Conservation (phyloP, 768 basidiomycete genomes). For the Cystofilobasidium bisporidii region DNA sequence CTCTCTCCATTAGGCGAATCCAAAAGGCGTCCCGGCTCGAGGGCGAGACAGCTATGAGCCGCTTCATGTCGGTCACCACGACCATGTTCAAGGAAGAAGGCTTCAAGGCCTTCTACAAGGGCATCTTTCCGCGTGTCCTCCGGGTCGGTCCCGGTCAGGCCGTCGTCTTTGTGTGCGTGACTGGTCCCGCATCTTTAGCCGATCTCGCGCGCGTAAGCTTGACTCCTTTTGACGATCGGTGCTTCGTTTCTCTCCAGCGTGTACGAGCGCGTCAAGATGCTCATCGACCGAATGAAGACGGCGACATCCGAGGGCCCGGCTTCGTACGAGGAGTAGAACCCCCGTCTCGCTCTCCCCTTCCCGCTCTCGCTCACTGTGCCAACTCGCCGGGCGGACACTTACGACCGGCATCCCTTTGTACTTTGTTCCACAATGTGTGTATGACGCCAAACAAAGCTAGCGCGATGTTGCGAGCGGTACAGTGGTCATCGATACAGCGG, state of each 20-base stretch:
- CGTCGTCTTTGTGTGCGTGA: conserved; percentile 71
- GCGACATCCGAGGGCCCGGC: neutral
- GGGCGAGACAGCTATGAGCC: conserved; percentile 66
- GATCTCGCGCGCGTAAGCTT: neutral
- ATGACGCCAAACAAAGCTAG: too few species aligned
- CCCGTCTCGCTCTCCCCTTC: neutral
- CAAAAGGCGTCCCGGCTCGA: conserved; percentile 70
- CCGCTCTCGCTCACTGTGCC: too few species aligned
- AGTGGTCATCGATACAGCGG: too few species aligned
- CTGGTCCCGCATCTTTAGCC: neutral
- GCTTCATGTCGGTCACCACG: conserved; percentile 67
- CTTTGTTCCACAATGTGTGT: neutral
- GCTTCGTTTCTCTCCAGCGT: conserved; percentile 41
- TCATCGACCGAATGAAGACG: conserved; percentile 56
- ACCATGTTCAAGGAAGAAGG: conserved; percentile 95
- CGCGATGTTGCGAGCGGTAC: too few species aligned
- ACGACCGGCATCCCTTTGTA: neutral
- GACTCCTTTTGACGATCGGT: too few species aligned
- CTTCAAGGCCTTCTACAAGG: conserved; percentile 86
- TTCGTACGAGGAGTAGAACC: conserved; percentile 13
- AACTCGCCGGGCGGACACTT: too few species aligned
- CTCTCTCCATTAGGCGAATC: conserved; percentile 51
- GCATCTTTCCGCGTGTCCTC: conserved; percentile 90
- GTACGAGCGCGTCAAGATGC: conserved; percentile 72
- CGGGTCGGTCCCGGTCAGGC: conserved; percentile 92